These are phyloP conservation scores for Chlorella sp. DNA, from an alignment of 139 green algal genomes.

Conservation along the genomic window DNA sequence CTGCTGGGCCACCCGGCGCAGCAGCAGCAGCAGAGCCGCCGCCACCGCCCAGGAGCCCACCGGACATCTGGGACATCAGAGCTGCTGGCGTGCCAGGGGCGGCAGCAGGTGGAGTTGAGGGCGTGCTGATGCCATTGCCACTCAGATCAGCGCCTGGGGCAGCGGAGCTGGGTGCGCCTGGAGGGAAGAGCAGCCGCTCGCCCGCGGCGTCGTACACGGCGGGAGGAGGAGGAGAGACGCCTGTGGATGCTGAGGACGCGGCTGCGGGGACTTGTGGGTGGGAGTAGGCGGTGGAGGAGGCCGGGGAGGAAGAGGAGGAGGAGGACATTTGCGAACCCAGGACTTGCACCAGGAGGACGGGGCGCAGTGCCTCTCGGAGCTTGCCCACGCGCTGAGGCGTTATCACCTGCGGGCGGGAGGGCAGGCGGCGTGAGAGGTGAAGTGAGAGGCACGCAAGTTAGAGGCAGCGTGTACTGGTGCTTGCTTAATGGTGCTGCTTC, in stretches of 20 bases:
- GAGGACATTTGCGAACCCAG: neutral
- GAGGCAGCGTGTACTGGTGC: neutral
- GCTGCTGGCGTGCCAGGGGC: too few species aligned
- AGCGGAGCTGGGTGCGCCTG: too few species aligned
- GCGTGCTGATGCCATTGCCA: too few species aligned
- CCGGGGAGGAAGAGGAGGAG: too few species aligned
- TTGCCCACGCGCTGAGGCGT: neutral
- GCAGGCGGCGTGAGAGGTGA: neutral
- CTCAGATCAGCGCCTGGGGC: too few species aligned
- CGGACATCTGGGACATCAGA: too few species aligned
- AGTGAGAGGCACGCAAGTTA: neutral
- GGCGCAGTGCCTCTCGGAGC: neutral
- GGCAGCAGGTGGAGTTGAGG: too few species aligned
- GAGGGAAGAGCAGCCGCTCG: neutral
- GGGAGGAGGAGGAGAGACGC: neutral
- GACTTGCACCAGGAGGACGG: conserved; percentile 3
- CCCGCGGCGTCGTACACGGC: neutral
- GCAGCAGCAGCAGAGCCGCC: too few species aligned
- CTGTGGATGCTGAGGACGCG: neutral
- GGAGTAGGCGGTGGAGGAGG: neutral
- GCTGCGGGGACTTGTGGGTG: neutral
- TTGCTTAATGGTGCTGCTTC: neutral
- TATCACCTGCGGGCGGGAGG: neutral
- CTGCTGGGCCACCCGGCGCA: neutral
- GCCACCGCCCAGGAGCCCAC: too few species aligned